Evolutionary conservation across 2,329 filamentous ascomycete genomes (phyloP).

Genomic region (Epichloe brachyelytri): DNA sequence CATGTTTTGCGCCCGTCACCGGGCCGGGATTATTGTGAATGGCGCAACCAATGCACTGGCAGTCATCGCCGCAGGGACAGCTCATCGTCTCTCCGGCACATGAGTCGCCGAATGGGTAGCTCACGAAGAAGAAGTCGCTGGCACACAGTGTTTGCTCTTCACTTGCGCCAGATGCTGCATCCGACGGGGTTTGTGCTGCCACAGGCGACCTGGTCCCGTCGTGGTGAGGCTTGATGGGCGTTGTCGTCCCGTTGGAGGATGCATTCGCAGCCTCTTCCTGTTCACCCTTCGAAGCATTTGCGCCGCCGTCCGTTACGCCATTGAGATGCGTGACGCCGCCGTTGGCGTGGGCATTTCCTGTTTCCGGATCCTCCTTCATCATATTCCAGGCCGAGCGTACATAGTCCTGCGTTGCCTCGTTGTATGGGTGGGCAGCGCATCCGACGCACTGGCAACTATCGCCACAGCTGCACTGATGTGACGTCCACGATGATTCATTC

Average conservation of each 20-base stretch:
- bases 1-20: neutral
- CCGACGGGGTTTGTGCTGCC: conserved; percentile 33
- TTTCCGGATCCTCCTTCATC: conserved; percentile 24
- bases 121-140: conserved; percentile 47
- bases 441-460: conserved; percentile 54
- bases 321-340: neutral
- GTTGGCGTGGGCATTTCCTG: conserved; percentile 8
- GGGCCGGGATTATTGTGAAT: conserved; percentile 31
- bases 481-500: conserved; percentile 19
- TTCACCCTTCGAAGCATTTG: conserved; percentile 13
- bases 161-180: conserved; percentile 28
- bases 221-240: conserved; percentile 6
- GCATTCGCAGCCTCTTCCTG: conserved; percentile 11
- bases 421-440: conserved; percentile 55
- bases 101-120: conserved; percentile 33
- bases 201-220: conserved; percentile 24
- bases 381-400: conserved; percentile 35
- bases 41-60: conserved; percentile 42
- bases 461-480: conserved; percentile 46
- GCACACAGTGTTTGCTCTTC: conserved; percentile 40
- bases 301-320: conserved; percentile 6
- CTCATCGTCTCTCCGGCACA: conserved; percentile 36
- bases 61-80: conserved; percentile 48
- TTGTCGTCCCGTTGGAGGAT: conserved; percentile 10
- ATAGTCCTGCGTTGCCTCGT: conserved; percentile 44